A percentile compares a stretch with the other conserved stretches of the same genome.
Evolutionary conservation across 2,329 filamentous ascomycete species (phyloP).

Genomic region (Aureobasidium sp.): DNA sequence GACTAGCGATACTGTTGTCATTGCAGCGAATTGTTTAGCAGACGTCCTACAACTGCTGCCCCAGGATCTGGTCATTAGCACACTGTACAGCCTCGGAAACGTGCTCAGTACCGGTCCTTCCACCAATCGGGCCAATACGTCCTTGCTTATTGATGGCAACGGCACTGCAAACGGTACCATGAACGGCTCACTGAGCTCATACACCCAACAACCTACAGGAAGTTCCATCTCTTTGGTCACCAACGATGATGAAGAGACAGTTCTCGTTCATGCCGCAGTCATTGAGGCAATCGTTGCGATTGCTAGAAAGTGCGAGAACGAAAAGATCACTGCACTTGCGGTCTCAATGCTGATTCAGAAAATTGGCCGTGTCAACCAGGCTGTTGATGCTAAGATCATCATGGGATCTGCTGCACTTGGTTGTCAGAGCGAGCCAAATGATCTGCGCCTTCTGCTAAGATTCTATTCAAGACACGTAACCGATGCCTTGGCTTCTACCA

Average conservation of each 20-base stretch:
- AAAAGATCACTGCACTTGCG: conserved; percentile 86
- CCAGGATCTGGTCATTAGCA: conserved; percentile 89
- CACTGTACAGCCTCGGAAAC: conserved; percentile 92
- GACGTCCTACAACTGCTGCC: conserved; percentile 75
- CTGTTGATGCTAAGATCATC: conserved; percentile 79
- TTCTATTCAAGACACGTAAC: conserved; percentile 70
- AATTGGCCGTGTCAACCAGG: conserved; percentile 71
- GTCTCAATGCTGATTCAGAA: conserved; percentile 97
- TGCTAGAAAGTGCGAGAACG: conserved; percentile 70
- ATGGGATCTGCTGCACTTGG: conserved; percentile 72
- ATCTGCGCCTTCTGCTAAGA: conserved; percentile 81
- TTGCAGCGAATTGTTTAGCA: conserved; percentile 80
- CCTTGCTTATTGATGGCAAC: conserved; percentile 42
- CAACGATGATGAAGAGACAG: conserved; percentile 70
- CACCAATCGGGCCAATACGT: conserved; percentile 43
- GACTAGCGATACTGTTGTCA: conserved; percentile 58
- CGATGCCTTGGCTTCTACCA: conserved; percentile 63
- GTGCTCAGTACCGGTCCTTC: conserved; percentile 68
- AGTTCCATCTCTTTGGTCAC: conserved; percentile 74
- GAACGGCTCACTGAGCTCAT: conserved; percentile 19
- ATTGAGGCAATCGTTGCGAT: conserved; percentile 93
- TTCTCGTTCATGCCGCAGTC: conserved; percentile 74
- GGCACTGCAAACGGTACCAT: conserved; percentile 21
- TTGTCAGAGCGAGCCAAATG: conserved; percentile 66
- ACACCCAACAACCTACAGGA: conserved; percentile 37